These are phyloP conservation scores for Prinsepia uniflora DNA, from an alignment of 306 rosid species.

Conservation along the genomic window DNA sequence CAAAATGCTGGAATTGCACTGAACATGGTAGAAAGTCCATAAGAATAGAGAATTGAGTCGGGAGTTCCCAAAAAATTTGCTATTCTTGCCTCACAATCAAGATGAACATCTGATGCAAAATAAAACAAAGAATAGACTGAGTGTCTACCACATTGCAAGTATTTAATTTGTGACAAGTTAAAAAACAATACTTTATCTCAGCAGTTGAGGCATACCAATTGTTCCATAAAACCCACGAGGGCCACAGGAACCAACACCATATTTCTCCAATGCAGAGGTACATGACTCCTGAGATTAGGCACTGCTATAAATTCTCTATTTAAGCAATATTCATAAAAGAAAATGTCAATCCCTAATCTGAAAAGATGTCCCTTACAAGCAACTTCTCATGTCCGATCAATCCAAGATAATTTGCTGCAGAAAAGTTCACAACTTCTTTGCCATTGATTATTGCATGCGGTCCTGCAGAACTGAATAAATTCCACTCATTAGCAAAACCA, in stretches of 20 bases:
- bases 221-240: conserved; percentile 99
- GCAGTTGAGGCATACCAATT: conserved; percentile 54
- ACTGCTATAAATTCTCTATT: conserved; percentile 24
- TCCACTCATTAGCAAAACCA: conserved; percentile 21
- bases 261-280: conserved; percentile 85
- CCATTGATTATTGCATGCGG: conserved; percentile 73
- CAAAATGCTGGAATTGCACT: conserved; percentile 99
- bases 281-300: conserved; percentile 71
- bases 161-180: too few relatives aligned
- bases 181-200: conserved; percentile 10
- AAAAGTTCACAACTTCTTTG: conserved; percentile 89
- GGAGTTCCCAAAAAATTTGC: conserved; percentile 97
- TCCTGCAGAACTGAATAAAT: conserved; percentile 89
- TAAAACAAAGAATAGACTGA: conserved; percentile 17
- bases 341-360: conserved; percentile 8
- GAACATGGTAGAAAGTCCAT: conserved; percentile 95
- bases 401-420: conserved; percentile 97
- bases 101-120: conserved; percentile 77
- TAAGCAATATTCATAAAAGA: conserved; percentile 9
- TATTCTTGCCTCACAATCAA: conserved; percentile 97
- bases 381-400: conserved; percentile 76
- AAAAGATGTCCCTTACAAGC: conserved; percentile 57
- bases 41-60: conserved; percentile 92
- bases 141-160: not conserved
- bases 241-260: conserved; percentile 99